Evolutionary conservation across 106 monocot genomes (phyloP).

Genomic region (Posidonia australis): DNA sequence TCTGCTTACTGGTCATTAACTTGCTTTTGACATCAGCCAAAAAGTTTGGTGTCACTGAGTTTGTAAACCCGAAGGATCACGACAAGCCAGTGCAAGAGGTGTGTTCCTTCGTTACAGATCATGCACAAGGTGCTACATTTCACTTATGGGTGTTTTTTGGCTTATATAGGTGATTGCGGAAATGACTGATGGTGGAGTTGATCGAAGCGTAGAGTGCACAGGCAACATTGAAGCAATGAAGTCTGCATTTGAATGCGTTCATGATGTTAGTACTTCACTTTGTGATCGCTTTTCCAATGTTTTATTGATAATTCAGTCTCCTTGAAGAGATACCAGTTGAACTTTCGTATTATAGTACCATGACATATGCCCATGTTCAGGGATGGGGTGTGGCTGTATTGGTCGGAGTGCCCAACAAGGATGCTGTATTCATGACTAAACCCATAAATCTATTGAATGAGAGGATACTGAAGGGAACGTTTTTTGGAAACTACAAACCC

Average conservation of each 20-base stretch:
- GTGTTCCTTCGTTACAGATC: not conserved
- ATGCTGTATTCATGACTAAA: conserved; percentile 18
- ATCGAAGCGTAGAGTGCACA: conserved; percentile 17
- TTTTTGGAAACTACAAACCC: conserved; percentile 30
- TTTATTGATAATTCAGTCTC: too few relatives aligned
- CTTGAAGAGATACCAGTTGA: too few relatives aligned
- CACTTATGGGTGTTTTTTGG: not conserved
- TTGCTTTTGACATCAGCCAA: conserved; percentile 15
- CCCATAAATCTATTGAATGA: conserved; percentile 19
- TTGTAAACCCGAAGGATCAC: conserved; percentile 41
- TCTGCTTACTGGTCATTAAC: not conserved
- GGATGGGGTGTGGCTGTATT: conserved; percentile 32
- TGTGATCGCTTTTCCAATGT: too few relatives aligned
- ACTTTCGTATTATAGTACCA: too few relatives aligned
- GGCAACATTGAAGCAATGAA: conserved; percentile 12
- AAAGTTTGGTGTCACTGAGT: conserved; percentile 37
- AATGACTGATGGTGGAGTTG: conserved; percentile 24
- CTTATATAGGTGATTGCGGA: conserved; percentile 15
- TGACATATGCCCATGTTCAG: not conserved
- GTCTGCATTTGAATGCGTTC: conserved; percentile 22
- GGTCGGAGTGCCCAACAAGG: conserved; percentile 23
- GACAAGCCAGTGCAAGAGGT: conserved; percentile 45
- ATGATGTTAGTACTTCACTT: conserved; percentile 18
- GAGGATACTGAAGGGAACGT: conserved; percentile 24
- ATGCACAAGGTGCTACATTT: not conserved